Evolutionary conservation across 108 stramenopile species (phyloP).

Genomic region (Pseudonitzschia multiseries): DNA sequence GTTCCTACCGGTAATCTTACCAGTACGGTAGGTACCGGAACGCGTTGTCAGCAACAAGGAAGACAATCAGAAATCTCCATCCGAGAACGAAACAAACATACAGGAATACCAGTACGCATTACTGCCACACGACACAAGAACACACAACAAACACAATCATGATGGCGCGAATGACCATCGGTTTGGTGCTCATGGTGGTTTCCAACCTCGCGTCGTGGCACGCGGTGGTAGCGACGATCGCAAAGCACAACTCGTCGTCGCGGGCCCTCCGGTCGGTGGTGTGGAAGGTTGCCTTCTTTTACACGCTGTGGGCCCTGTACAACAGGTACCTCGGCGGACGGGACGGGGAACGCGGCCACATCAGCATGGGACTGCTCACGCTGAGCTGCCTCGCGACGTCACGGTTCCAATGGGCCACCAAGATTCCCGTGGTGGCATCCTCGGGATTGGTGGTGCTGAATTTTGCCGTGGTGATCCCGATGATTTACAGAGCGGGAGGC

Average conservation of each 20-base stretch:
- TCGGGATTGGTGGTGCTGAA: conserved; percentile 23
- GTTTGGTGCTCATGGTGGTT: background rate
- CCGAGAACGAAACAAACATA: too few species aligned
- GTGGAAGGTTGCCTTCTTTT: conserved; percentile 27
- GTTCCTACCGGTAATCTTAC: too few species aligned
- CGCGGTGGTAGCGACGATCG: background rate
- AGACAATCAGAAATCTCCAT: too few species aligned
- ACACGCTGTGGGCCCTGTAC: conserved; percentile 25
- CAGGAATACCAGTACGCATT: too few species aligned
- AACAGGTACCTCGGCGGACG: conserved; percentile 17
- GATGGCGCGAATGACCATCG: background rate
- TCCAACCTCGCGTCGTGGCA: background rate
- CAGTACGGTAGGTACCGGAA: too few species aligned
- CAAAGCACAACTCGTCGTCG: background rate
- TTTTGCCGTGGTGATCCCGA: conserved; percentile 9
- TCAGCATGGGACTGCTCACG: conserved; percentile 3
- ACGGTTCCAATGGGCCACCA: background rate
- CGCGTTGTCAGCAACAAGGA: too few species aligned
- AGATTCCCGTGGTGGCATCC: background rate
- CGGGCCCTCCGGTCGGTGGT: background rate
- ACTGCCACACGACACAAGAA: too few species aligned
- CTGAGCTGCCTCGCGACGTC: background rate
- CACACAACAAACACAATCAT: too few species aligned
- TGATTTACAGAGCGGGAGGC: background rate
- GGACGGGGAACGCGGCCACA: conserved; percentile 15